phyloP scores from a whole-genome alignment of 306 rosid species.

The Heteromeles arbutifolia region DNA sequence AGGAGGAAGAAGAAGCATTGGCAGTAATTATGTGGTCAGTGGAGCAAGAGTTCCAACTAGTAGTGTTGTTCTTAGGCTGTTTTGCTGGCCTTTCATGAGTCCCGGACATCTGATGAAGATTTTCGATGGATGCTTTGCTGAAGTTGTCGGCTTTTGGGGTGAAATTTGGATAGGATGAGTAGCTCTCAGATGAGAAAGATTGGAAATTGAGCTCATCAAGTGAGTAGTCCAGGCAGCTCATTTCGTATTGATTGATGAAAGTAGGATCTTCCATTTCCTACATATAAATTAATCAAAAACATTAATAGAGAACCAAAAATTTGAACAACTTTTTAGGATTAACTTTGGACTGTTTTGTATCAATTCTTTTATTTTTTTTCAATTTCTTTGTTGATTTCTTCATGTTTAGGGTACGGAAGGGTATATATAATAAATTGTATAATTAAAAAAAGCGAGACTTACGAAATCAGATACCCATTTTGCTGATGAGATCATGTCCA shows the following conservation, averaged over 20 bases:
- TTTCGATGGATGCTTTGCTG: neutral
- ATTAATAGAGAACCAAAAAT: neutral
- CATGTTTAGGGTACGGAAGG: neutral
- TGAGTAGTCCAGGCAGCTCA: constrained; percentile 24
- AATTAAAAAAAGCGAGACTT: neutral
- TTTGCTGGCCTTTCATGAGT: constrained; percentile 20
- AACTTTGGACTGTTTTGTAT: neutral
- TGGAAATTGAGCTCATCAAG: constrained; percentile 33
- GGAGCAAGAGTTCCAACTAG: constrained; percentile 29
- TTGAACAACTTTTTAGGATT: neutral
- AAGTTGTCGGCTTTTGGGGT: neutral
- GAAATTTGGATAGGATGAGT: constrained; percentile 25
- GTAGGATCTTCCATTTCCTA: constrained; percentile 23
- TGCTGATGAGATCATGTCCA: constrained; percentile 29
- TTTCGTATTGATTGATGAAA: constrained; percentile 17
- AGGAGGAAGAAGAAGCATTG: constrained; percentile 27
- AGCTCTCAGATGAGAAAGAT: constrained; percentile 28
- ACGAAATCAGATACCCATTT: constrained; percentile 35
- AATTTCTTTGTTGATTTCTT: neutral
- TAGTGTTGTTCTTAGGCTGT: constrained; percentile 25
- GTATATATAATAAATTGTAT: neutral
- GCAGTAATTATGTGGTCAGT: neutral
- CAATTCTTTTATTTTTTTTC: neutral
- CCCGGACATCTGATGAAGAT: neutral
- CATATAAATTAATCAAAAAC: neutral